These are phyloP conservation scores for maize (Zea mays) DNA, from an alignment of 176 grass and related monocot species.

Conservation along the genomic window Zm-B73-REFERENCE-NAM-5.0 NC_050099.1:244033501-244034000, in stretches of 20 bases:
- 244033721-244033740: conserved; percentile 74
- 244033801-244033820: conserved; percentile 88
- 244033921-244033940: conserved; percentile 90
- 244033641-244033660: conserved; percentile 37
- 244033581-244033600: conserved; percentile 36
- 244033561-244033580: conserved; percentile 20
- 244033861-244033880: background rate
- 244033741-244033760: conserved; percentile 76
- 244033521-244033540: conserved; percentile 53
- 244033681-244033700: conserved; percentile 40
- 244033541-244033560: conserved; percentile 43
- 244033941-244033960: conserved; percentile 78
- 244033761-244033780: conserved; percentile 79
- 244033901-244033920: conserved; percentile 66
- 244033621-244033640: conserved; percentile 28
- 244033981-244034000: conserved; percentile 73
- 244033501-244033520: conserved; percentile 48
- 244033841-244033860: conserved; percentile 15
- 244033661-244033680: conserved; percentile 29
- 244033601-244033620: background rate
- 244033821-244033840: conserved; percentile 81
- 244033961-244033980: conserved; percentile 88
- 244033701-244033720: conserved; percentile 44
- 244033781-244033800: conserved; percentile 56
- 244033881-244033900: background rate